phyloP scores from a whole-genome alignment of 371 early-diverging fungal species.

The Apophysomyces ossiformis region DNA sequence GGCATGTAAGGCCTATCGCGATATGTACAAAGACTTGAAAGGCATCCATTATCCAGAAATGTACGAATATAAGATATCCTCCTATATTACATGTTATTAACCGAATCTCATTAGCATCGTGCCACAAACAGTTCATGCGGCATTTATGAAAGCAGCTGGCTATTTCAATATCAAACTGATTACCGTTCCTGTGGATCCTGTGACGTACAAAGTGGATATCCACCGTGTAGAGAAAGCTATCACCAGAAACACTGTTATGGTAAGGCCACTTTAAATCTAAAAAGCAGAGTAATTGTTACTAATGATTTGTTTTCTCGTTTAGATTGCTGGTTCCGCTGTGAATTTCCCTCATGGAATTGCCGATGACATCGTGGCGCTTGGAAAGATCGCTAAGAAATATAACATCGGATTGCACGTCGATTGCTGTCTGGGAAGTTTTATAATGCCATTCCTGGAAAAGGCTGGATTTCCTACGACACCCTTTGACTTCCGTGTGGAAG shows the following conservation, averaged over 20 bases:
- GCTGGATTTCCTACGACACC: conserved; percentile 84
- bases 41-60: conserved; percentile 92
- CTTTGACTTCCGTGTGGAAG: conserved; percentile 92
- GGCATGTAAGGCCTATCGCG: conserved; percentile 91
- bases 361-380: conserved; percentile 88
- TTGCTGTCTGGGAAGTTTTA: conserved; percentile 96
- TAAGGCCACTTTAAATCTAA: conserved; percentile 23
- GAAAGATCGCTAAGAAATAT: conserved; percentile 80
- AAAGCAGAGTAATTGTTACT: conserved; percentile 6
- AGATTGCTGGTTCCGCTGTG: conserved; percentile 90
- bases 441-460: conserved; percentile 92
- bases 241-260: conserved; percentile 89
- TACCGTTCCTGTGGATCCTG: conserved; percentile 83
- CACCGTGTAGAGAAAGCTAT: conserved; percentile 78
- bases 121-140: conserved; percentile 92
- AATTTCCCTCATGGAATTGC: conserved; percentile 95
- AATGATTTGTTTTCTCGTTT: neutral
- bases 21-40: conserved; percentile 70
- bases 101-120: conserved; percentile 63
- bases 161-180: conserved; percentile 91
- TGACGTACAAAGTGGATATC: conserved; percentile 77
- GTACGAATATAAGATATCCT: conserved; percentile 42
- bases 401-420: conserved; percentile 93
- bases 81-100: neutral
- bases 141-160: conserved; percentile 93